These are phyloP conservation scores for Exobasidium rhododendri DNA, from an alignment of 1,284 basidiomycete genomes.

Conservation along the genomic window DNA sequence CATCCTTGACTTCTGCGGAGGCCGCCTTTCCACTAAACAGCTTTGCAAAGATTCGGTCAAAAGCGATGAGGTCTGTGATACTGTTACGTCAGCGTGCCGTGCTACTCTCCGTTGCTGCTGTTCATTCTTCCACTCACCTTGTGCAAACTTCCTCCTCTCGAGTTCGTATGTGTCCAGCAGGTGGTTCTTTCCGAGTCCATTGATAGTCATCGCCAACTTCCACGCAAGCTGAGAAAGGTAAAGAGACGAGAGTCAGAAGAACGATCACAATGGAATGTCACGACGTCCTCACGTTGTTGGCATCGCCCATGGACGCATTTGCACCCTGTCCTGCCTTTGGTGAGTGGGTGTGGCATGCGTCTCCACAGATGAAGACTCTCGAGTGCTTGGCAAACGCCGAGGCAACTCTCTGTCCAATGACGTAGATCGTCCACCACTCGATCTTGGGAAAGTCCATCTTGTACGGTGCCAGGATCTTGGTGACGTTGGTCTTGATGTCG, in stretches of 20 bases:
- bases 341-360: constrained; percentile 69
- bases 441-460: constrained; percentile 63
- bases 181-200: constrained; percentile 66
- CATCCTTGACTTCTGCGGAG: constrained; percentile 62
- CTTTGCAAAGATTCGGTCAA: constrained; percentile 71
- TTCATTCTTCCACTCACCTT: too few relatives aligned
- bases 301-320: constrained; percentile 78
- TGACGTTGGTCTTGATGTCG: constrained; percentile 65
- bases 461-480: constrained; percentile 69
- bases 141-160: constrained; percentile 63
- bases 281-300: constrained; percentile 50
- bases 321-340: constrained; percentile 70
- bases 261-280: too few relatives aligned
- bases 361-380: constrained; percentile 24
- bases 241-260: too few relatives aligned
- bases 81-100: too few relatives aligned
- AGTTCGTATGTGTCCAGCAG: constrained; percentile 64
- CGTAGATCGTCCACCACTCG: constrained; percentile 68
- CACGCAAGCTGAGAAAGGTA: too few relatives aligned
- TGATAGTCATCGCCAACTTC: constrained; percentile 70
- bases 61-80: constrained; percentile 72
- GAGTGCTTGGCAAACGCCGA: constrained; percentile 22
- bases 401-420: constrained; percentile 27
- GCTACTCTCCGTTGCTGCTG: too few relatives aligned
- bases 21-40: constrained; percentile 74